Evolutionary conservation across 1,139 yeast genomes (phyloP).

Genomic region (Candida pseudoviswanathii): DNA sequence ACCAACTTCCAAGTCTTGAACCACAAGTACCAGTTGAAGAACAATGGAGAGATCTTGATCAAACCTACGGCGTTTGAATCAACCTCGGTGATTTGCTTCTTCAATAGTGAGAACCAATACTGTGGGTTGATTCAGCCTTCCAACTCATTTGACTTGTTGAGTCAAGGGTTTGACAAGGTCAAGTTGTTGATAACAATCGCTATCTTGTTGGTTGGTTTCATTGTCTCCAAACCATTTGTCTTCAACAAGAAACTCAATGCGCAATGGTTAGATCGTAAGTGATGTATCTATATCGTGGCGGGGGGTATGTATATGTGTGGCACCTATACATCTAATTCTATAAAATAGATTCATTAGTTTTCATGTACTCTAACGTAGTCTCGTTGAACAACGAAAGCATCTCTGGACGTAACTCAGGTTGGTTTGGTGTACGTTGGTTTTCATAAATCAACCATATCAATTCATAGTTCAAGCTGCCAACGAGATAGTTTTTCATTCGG

Average conservation of each 20-base stretch:
- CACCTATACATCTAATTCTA: conserved; percentile 6
- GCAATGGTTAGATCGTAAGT: conserved; percentile 31
- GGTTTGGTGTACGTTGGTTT: conserved; percentile 16
- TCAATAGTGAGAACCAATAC: conserved; percentile 67
- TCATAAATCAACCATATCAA: conserved; percentile 44
- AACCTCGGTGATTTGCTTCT: conserved; percentile 69
- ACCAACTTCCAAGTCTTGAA: conserved; percentile 45
- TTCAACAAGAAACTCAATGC: conserved; percentile 46
- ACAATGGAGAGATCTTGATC: conserved; percentile 39
- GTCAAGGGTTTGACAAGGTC: conserved; percentile 64
- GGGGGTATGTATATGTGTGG: conserved; percentile 8
- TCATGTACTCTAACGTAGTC: conserved; percentile 25
- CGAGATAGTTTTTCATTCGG: conserved; percentile 41
- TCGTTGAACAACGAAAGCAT: conserved; percentile 11
- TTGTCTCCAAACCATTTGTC: conserved; percentile 61
- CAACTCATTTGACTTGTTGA: conserved; percentile 76
- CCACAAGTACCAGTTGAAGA: conserved; percentile 34
- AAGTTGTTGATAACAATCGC: conserved; percentile 65
- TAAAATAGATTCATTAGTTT: conserved; percentile 17
- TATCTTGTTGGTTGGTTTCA: conserved; percentile 46
- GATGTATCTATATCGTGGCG: conserved; percentile 1
- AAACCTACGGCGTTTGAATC: conserved; percentile 79
- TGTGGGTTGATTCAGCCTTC: conserved; percentile 83
- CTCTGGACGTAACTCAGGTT: background rate
- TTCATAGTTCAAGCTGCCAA: conserved; percentile 43